Evolutionary conservation across 2,329 filamentous ascomycete species (phyloP), one percentile per base, ranked within the genome.

Genomic region (Talaromyces atroroseus): DNA sequence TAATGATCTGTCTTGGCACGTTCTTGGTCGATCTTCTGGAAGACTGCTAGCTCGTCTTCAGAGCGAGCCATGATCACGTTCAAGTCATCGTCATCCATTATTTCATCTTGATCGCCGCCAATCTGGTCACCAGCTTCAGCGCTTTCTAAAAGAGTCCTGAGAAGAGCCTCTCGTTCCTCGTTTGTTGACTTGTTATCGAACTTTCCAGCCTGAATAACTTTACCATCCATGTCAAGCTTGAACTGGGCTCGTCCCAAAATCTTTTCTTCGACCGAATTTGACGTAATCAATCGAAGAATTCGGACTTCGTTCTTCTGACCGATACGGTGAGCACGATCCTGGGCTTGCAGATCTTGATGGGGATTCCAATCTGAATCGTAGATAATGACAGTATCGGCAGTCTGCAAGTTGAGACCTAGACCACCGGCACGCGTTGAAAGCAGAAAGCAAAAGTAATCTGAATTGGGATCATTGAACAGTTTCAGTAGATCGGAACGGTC

Each of bases 331-430:
- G 94, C 94, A 86, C 94, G 94, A 87, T 99, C 94, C 71, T 99
- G 94, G 14, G 94, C 94, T 74, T 99, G 94, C 74, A 99, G 79
- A 88, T 99, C 94, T 74, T 99, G 94, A 71, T 97, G 92, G 70
- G 94, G 94, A 74, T 99, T 99, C 94, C 94, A 99, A 77, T 99
- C 94, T 0, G 94, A 99, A 70, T 99, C 94, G 75, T 96, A 99
- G 68, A 99, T 99, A 74, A 99, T 96, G 77, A 99, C 94, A 1
- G 94, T 99, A 74, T 99, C 94, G 44, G 94, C 94, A 47, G 92
- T 96, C 74, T 99, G 94, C 71, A 99, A 74, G 68, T 99, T 99
- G 63, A 99, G 82, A 81, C 94, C 94, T 11, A 99, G 82, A 83
- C 94, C 94, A 86, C 94, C 94, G 60, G 94, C 94, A 80, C 94